Evolutionary conservation across 2,329 filamentous ascomycete genomes (phyloP).

Genomic region (Trematosphaeria pertusa): DNA sequence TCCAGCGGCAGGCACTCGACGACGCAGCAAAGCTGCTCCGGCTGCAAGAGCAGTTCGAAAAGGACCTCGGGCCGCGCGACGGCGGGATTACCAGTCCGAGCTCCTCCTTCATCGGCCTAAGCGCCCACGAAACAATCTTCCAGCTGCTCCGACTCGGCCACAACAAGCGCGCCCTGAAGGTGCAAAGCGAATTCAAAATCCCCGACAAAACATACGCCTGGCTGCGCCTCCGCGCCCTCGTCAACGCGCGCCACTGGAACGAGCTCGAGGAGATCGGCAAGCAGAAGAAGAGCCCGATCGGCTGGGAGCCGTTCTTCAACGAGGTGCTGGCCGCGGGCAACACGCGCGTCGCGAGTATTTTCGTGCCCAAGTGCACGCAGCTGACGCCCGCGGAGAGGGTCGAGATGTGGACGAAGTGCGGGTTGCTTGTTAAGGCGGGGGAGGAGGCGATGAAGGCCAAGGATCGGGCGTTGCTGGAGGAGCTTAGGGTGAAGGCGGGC

Average conservation of each 20-base stretch:
- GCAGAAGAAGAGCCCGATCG: constrained; percentile 85
- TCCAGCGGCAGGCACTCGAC: constrained; percentile 77
- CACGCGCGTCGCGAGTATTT: constrained; percentile 79
- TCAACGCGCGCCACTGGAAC: constrained; percentile 88
- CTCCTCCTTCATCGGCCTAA: constrained; percentile 77
- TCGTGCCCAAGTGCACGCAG: constrained; percentile 85
- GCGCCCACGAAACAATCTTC: constrained; percentile 90
- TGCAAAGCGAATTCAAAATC: constrained; percentile 92
- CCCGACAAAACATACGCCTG: constrained; percentile 91
- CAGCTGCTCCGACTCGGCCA: constrained; percentile 84
- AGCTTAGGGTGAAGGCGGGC: constrained; percentile 76
- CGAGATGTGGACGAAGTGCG: constrained; percentile 96
- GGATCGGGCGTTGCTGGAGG: constrained; percentile 76
- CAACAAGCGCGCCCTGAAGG: constrained; percentile 82
- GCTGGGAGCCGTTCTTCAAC: constrained; percentile 98
- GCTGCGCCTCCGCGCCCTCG: constrained; percentile 82
- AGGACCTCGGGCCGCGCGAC: constrained; percentile 70
- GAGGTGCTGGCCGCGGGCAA: constrained; percentile 89
- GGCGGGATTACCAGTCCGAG: constrained; percentile 45
- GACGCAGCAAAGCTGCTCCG: constrained; percentile 81
- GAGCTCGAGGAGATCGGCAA: constrained; percentile 87
- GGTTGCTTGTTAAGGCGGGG: constrained; percentile 84
- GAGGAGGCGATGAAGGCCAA: constrained; percentile 88
- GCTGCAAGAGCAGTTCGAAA: constrained; percentile 86
- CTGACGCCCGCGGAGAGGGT: constrained; percentile 74